phyloP scores from a whole-genome alignment of 495 filamentous ascomycete genomes.

The Podospora anserina region DNA sequence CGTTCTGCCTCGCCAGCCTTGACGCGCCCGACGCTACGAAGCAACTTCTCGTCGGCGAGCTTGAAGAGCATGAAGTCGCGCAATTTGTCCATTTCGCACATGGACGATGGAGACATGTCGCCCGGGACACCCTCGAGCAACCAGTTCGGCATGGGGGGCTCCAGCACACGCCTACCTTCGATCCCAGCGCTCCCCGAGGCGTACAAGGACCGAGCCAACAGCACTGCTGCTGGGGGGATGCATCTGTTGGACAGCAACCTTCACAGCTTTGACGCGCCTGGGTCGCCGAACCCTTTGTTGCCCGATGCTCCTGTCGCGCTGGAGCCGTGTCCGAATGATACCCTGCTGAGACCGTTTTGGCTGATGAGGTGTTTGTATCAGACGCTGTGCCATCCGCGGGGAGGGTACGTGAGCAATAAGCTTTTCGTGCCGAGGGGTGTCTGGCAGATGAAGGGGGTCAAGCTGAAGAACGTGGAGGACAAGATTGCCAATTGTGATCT shows the following conservation, averaged over 20 bases:
- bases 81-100: constrained; percentile 70
- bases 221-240: constrained; percentile 61
- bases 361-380: constrained; percentile 91
- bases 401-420: constrained; percentile 85
- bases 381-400: constrained; percentile 84
- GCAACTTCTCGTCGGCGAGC: constrained; percentile 76
- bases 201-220: constrained; percentile 50
- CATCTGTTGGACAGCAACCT: constrained; percentile 85
- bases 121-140: constrained; percentile 68
- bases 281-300: constrained; percentile 58
- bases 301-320: constrained; percentile 64
- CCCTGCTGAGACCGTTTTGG: constrained; percentile 90
- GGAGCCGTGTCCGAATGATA: constrained; percentile 87
- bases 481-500: constrained; percentile 93
- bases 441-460: constrained; percentile 91
- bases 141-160: constrained; percentile 55
- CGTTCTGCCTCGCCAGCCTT: constrained; percentile 41
- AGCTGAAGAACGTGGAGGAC: constrained; percentile 84
- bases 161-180: constrained; percentile 39
- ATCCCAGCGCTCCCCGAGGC: constrained; percentile 59
- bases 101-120: constrained; percentile 65
- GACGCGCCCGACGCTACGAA: constrained; percentile 56
- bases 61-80: constrained; percentile 66
- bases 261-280: constrained; percentile 66
- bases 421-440: constrained; percentile 89